Base-by-base conservation (phyloP, 306 rosid genomes). In the Macrotyloma uniflorum region DNA sequence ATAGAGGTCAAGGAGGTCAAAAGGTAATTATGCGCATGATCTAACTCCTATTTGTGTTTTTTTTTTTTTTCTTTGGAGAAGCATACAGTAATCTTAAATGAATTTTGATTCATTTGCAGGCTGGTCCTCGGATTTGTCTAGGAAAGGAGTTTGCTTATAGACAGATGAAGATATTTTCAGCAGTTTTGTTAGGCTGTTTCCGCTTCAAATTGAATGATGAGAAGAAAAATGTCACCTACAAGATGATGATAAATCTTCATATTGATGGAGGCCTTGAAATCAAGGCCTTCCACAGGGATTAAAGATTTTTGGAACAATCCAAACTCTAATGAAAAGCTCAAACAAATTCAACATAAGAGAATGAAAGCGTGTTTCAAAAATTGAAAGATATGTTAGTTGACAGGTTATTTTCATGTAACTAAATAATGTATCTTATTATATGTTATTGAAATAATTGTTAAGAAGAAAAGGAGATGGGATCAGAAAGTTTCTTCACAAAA, bases 101-200 rank as follows among this genome's bases (percentile, higher is more conserved):
- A 63, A 53, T 71, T 70, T 66, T 11, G 18, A 36, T 30, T 67
- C 33, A 67, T 36, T 40, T 79, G 76, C 96, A 90, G 96, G 97
- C 96, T 0, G 96, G 97, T 30, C 96, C 90, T 2, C 77, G 97
- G 57, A 86, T 94, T 28, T 94, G 98, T 77, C 87, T 94, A 0
- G 98, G 97, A 43, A 94, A 84, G 72, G 97, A 92, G 83, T 94
- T 94, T 83, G 96, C 98, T 67, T 90, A 89, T 50, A 88, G 94
- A 79, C 96, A 94, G 72, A 85, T 94, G 91, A 92, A 94, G 87
- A 94, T 92, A 83, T 80, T 94, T 54, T 71, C 86, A 30, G 91
- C 97, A 33, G 78, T 86, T 28, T 64, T 91, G 68, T 43, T 94
- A 30, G 76, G 91, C 9, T 81, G 83, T 80, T 91, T 90, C 58